phyloP scores from a whole-genome alignment of 208 protist genomes.

The Giardia muris region DNA sequence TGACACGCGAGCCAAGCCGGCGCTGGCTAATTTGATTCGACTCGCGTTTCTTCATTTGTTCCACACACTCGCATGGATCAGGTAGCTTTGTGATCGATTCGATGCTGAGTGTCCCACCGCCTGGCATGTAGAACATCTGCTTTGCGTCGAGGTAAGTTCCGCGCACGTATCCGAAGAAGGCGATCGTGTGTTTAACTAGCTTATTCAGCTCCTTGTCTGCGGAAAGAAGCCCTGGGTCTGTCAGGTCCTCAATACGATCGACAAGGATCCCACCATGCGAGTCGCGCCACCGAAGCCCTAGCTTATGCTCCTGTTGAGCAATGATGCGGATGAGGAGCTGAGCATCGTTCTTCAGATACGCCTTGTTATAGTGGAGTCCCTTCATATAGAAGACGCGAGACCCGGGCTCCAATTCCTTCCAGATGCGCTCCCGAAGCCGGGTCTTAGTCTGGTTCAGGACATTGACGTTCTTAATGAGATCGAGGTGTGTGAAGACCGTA shows the following conservation, averaged over 20 bases:
- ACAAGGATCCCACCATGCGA: neutral
- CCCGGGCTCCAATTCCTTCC: neutral
- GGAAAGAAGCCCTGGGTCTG: neutral
- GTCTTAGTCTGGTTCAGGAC: too few relatives aligned
- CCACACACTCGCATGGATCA: neutral
- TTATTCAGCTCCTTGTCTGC: neutral
- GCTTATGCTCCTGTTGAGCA: neutral
- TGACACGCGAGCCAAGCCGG: neutral
- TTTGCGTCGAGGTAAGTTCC: neutral
- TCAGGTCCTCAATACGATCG: neutral
- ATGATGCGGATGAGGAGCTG: neutral
- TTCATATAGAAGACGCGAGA: neutral
- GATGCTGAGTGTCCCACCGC: neutral
- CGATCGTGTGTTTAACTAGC: neutral
- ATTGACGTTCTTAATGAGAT: neutral
- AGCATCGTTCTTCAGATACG: neutral
- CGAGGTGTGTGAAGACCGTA: constrained; percentile 10
- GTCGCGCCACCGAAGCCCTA: neutral
- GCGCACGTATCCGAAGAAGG: constrained; percentile 8
- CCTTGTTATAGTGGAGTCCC: neutral
- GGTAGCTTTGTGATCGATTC: neutral
- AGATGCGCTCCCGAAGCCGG: constrained; percentile 6
- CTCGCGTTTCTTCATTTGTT: neutral
- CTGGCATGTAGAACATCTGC: constrained; percentile 9
- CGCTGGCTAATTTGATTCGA: neutral